Evolutionary conservation across 495 filamentous ascomycete genomes (phyloP), one percentile per base, ranked within the genome.

Genomic region (Penicillium maclennaniae): DNA sequence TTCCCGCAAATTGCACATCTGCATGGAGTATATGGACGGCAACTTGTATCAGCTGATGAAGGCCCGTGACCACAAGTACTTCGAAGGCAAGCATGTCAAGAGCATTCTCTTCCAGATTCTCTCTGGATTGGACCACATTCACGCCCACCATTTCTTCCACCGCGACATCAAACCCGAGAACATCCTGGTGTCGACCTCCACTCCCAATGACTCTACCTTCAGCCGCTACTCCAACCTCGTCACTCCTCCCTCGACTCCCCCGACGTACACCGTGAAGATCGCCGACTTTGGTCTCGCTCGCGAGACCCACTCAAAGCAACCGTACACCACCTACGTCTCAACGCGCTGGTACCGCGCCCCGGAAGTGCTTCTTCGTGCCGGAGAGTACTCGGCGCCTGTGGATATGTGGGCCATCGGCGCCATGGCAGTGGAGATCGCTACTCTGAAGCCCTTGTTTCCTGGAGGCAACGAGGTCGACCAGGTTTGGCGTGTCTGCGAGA

Each of bases 11-110:
- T 83, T 99, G 43, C 95, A 99, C 69, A 99, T 99, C 51, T 86
- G 82, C 62, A 99, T 99, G 95, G 95, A 99, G 71, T 96, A 96
- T 60, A 99, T 99, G 95, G 95, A 99, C 68, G 95, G 95, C 26
- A 99, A 99, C 67, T 77, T 99, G 1, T 99, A 99, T 65, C 95
- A 97, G 72, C 73, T 99, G 45, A 99, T 99, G 93, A 99, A 99
- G 67, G 85, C 93, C 45, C 82, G 95, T 49, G 93, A 99, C 55
- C 91, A 96, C 73, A 97, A 96, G 70, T 85, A 76, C 50, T 77
- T 99, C 20, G 95, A 99, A 64, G 86, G 85, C 39, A 84, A 81
- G 54, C 93, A 90, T 54, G 95, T 99, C 50, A 97, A 99, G 77
- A 97, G 92, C 72, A 95, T 99, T 58, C 73, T 99, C 20, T 97